Conservation (phyloP, 2,329 filamentous ascomycete species). For the Clarireedia monteithiana region DNA sequence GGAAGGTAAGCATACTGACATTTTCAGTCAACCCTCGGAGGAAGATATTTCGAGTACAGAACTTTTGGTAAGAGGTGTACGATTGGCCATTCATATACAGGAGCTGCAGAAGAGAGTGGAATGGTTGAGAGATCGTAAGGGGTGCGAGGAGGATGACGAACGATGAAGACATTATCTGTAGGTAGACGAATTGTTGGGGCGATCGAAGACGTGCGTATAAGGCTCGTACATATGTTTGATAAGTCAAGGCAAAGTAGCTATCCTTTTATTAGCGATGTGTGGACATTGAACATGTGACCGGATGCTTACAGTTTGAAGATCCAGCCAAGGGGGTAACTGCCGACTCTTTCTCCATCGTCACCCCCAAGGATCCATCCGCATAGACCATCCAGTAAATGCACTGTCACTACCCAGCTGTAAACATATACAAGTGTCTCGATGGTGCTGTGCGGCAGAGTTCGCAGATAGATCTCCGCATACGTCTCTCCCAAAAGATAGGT, state of each 20-base stretch:
- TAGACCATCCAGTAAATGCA: conserved; percentile 55
- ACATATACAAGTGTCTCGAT: conserved; percentile 62
- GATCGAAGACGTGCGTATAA: conserved; percentile 61
- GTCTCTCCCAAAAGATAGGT: conserved; percentile 62
- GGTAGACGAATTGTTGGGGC: conserved; percentile 55
- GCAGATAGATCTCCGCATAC: conserved; percentile 61
- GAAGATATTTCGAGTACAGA: conserved; percentile 58
- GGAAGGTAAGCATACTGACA: conserved; percentile 59
- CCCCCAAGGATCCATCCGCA: conserved; percentile 61
- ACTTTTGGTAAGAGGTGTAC: conserved; percentile 57
- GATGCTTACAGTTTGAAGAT: conserved; percentile 56
- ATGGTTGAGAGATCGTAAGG: conserved; percentile 52
- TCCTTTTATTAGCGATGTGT: background rate
- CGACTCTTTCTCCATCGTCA: conserved; percentile 57
- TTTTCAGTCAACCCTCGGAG: conserved; percentile 61
- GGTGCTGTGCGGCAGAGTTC: conserved; percentile 58
- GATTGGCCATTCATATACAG: conserved; percentile 50
- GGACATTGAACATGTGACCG: background rate
- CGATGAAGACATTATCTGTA: conserved; percentile 56
- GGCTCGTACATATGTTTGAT: conserved; percentile 63
- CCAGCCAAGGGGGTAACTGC: conserved; percentile 63
- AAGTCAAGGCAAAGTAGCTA: conserved; percentile 57
- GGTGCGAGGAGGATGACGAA: conserved; percentile 56
- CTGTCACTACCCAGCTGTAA: conserved; percentile 61
- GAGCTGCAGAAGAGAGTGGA: conserved; percentile 47